phyloP scores from a whole-genome alignment of 192 early-diverging fungal species.

The Hyaloraphidium curvatum region DNA sequence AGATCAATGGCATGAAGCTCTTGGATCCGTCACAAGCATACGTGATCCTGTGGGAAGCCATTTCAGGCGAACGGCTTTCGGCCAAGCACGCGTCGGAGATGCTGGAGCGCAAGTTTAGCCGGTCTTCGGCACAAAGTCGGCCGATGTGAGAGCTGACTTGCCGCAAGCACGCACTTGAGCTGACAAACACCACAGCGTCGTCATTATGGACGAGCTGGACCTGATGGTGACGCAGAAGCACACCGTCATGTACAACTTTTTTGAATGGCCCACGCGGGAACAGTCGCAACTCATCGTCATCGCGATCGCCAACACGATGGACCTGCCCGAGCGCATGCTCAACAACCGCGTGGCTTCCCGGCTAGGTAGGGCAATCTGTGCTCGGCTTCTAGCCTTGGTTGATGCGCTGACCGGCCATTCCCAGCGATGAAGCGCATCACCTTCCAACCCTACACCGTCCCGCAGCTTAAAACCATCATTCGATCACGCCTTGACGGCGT shows the following conservation, averaged over 20 bases:
- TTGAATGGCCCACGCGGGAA: constrained; percentile 82
- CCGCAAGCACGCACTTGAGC: background rate
- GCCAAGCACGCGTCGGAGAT: constrained; percentile 57
- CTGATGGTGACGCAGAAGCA: constrained; percentile 80
- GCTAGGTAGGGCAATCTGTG: constrained; percentile 32
- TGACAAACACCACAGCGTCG: constrained; percentile 53
- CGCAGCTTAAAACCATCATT: constrained; percentile 73
- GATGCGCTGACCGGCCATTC: background rate
- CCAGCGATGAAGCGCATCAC: constrained; percentile 68
- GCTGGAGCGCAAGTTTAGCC: constrained; percentile 50
- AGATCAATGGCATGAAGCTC: constrained; percentile 96
- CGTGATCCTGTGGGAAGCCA: constrained; percentile 53
- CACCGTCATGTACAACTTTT: constrained; percentile 92
- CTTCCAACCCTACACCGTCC: constrained; percentile 77
- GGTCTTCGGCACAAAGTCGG: constrained; percentile 13
- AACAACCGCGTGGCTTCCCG: constrained; percentile 77
- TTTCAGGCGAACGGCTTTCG: constrained; percentile 39
- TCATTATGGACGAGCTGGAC: constrained; percentile 95
- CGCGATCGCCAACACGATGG: constrained; percentile 97
- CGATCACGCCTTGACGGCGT: constrained; percentile 55
- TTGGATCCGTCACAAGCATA: constrained; percentile 81
- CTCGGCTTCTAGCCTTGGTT: background rate
- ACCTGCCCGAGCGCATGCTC: constrained; percentile 81
- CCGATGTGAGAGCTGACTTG: constrained; percentile 2
- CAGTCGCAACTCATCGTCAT: constrained; percentile 75